Conservation (phyloP, 116 monocot genomes). For the Trichopus zeylanicus region DNA sequence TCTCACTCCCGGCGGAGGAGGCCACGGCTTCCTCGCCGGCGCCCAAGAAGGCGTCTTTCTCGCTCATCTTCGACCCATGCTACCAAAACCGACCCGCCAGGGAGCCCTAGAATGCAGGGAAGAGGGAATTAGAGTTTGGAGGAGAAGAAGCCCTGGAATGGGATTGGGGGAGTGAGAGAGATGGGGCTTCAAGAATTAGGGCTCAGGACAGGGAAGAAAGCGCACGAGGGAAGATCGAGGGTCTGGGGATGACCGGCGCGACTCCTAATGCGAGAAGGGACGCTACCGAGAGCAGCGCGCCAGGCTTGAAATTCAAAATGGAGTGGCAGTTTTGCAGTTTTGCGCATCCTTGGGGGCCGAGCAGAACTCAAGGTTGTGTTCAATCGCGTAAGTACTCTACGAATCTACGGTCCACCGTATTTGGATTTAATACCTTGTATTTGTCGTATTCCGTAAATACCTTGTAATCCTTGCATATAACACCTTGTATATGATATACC, state of each 20-base stretch:
- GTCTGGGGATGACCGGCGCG: not conserved
- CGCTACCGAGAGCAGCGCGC: not conserved
- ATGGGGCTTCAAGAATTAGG: not conserved
- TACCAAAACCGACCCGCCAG: not conserved
- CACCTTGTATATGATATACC: no score
- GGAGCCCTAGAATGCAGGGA: not conserved
- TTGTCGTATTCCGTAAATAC: no score
- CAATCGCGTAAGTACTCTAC: no score
- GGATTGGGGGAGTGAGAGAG: not conserved
- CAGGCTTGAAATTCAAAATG: no score
- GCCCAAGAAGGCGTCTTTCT: conserved; percentile 1
- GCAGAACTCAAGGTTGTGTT: no score
- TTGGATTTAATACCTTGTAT: no score
- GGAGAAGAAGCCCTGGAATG: not conserved
- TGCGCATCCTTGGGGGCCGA: no score
- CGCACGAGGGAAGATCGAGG: not conserved
- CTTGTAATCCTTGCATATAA: no score
- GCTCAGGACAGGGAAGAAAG: not conserved
- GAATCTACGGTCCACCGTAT: no score
- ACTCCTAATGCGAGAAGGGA: not conserved
- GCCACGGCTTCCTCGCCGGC: not conserved
- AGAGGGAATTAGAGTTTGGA: not conserved
- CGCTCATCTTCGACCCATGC: not conserved
- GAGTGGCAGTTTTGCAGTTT: no score
- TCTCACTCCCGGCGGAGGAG: not conserved